Evolutionary conservation across 2,329 filamentous ascomycete genomes (phyloP).

Genomic region (Cadophora gregata): DNA sequence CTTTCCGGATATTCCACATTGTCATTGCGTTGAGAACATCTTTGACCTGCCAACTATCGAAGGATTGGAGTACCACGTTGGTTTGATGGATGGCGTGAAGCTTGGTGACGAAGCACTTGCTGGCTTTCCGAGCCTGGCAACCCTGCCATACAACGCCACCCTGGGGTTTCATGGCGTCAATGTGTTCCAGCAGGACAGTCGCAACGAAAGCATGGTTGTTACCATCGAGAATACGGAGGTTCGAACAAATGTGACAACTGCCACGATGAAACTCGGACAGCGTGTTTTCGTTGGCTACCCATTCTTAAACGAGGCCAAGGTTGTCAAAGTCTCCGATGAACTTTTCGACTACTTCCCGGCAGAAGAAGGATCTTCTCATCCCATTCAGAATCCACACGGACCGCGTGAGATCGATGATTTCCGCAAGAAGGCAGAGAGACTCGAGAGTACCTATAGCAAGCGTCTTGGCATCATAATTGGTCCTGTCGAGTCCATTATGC

Average conservation of each 20-base stretch:
- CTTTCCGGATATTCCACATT: conserved; percentile 87
- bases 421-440: conserved; percentile 80
- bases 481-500: conserved; percentile 84
- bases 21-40: conserved; percentile 93
- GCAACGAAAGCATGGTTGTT: conserved; percentile 95
- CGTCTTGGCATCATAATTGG: conserved; percentile 88
- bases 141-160: conserved; percentile 80
- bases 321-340: conserved; percentile 89
- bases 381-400: conserved; percentile 73
- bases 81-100: conserved; percentile 83
- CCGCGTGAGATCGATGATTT: conserved; percentile 81
- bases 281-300: conserved; percentile 92
- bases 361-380: conserved; percentile 63
- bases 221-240: conserved; percentile 78
- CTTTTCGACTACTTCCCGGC: conserved; percentile 85
- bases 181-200: conserved; percentile 94
- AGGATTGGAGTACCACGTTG: conserved; percentile 83
- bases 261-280: conserved; percentile 81
- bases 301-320: conserved; percentile 92
- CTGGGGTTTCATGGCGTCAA: conserved; percentile 89
- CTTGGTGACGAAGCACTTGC: conserved; percentile 84
- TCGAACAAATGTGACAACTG: conserved; percentile 72
- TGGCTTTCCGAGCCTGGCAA: conserved; percentile 90
- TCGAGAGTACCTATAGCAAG: conserved; percentile 90
- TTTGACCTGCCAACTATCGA: conserved; percentile 94